phyloP scores from a whole-genome alignment of 192 early-diverging fungal genomes.

The Umbelopsis ramanniana region DNA sequence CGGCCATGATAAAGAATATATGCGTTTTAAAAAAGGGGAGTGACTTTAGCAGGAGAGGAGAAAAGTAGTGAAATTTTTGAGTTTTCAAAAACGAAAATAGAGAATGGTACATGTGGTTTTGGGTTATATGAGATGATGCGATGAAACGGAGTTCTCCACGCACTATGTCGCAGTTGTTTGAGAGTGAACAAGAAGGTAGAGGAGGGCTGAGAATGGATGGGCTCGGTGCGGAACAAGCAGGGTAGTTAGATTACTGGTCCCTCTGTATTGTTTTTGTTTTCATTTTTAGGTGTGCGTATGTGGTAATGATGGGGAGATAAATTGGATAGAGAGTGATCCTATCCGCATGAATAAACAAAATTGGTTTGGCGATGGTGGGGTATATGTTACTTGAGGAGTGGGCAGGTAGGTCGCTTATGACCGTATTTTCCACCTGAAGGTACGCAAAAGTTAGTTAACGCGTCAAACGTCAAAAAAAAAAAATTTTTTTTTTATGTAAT shows the following conservation, averaged over 20 bases:
- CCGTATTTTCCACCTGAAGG: constrained; percentile 7
- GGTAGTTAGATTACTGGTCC: too few species aligned
- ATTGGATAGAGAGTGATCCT: neutral
- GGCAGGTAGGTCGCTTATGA: constrained; percentile 18
- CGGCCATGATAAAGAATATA: neutral
- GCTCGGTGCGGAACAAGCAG: too few species aligned
- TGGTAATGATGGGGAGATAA: constrained; percentile 1
- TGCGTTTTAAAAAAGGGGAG: neutral
- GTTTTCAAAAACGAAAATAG: neutral
- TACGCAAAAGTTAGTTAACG: neutral
- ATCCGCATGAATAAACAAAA: constrained; percentile 20
- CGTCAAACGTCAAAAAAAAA: constrained; percentile 21
- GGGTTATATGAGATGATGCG: too few species aligned
- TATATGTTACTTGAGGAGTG: constrained; percentile 11
- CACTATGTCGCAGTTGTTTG: too few species aligned
- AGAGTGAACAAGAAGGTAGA: too few species aligned
- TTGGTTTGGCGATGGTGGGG: neutral
- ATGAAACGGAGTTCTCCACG: too few species aligned
- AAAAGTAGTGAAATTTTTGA: neutral
- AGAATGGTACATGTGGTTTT: constrained; percentile 4
- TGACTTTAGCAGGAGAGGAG: neutral
- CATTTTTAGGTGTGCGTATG: neutral
- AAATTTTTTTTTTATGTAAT: neutral
- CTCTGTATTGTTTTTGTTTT: neutral
- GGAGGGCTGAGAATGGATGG: too few species aligned